Evolutionary conservation across 2,329 filamentous ascomycete species (phyloP).

Genomic region (Fusarium bulbicola): DNA sequence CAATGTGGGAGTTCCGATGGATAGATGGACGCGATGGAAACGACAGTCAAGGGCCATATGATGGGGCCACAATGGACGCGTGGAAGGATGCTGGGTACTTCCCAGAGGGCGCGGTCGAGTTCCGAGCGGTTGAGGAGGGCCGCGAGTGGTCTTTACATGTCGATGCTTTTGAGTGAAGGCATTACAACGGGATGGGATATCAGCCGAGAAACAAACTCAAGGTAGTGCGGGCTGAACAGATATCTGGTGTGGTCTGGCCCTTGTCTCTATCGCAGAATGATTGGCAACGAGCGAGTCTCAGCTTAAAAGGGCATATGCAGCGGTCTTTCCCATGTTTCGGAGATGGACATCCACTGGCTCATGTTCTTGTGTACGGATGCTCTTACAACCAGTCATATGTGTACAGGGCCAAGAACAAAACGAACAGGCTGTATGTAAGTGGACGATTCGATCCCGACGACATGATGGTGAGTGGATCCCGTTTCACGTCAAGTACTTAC

Average conservation of each 20-base stretch:
- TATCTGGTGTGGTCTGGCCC: conserved; percentile 17
- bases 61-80: conserved; percentile 83
- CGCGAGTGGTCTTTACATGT: conserved; percentile 61
- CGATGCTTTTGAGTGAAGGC: conserved; percentile 59
- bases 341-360: conserved; percentile 21
- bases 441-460: conserved; percentile 17
- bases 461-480: conserved; percentile 33
- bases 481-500: conserved; percentile 32
- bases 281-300: conserved; percentile 7
- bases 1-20: conserved; percentile 90
- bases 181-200: conserved; percentile 16
- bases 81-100: conserved; percentile 97
- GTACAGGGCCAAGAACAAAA: conserved; percentile 24
- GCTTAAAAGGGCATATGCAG: conserved; percentile 25
- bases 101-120: conserved; percentile 77
- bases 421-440: conserved; percentile 23
- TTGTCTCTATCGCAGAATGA: conserved; percentile 20
- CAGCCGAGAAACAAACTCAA: conserved; percentile 15
- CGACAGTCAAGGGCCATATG: conserved; percentile 85
- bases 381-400: conserved; percentile 32
- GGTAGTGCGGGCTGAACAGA: conserved; percentile 21
- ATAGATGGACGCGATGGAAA: conserved; percentile 84
- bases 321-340: conserved; percentile 18
- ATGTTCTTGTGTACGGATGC: conserved; percentile 20
- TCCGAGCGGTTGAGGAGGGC: conserved; percentile 67